Evolutionary conservation across 139 green algal species (phyloP), one percentile per base, ranked within the genome.

Genomic region (Closterium sp.): DNA sequence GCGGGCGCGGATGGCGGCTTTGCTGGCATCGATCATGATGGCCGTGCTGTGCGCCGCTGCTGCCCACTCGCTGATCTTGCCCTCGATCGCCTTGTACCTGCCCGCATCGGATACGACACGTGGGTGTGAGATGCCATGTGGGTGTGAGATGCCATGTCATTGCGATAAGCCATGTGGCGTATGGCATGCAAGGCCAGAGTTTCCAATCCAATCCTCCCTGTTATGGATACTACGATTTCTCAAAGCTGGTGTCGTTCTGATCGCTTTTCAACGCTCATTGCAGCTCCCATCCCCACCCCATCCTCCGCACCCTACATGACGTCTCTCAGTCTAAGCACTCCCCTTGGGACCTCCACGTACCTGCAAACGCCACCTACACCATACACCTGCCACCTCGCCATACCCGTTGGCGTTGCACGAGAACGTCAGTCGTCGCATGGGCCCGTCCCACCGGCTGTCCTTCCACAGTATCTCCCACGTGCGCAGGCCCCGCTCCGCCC

Each of bases 61-160:
- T 84, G 86, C 86, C 86, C 86, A 89, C n/a, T 33, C 30, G 86
- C n/a, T 33, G 23, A 89, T 91, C n/a, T 89, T 89, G 66, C 30
- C 9, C 28, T 32, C 30, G 28, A 91, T 32, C 88, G 30, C 28
- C 66, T 91, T 33, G 83, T 91, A 91, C 88, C 88, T 91, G 69
- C 12, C 7, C 8, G 43, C 12, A 16, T 28, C 43, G 43, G 9
- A 69, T 16, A 69, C 9, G 23, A 16, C 12, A 69, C 43, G 43
- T 69, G 43, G 43, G 43, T 12, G 8, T 69, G 43, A 28, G 9
- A 25, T 69, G 43, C 12, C 5, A 69, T 1, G 12, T 69, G 36
- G 36, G 36, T 55, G 36, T 55, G 36, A 55, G 4, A 55, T 69
- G 21, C 43, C 43, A 69, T 2, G 43, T 69, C 12, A 16, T 1